A percentile compares a stretch with the other conserved stretches of the same genome.
Conservation (phyloP, 2,329 filamentous ascomycete genomes). For the Penicillium digitatum region DNA sequence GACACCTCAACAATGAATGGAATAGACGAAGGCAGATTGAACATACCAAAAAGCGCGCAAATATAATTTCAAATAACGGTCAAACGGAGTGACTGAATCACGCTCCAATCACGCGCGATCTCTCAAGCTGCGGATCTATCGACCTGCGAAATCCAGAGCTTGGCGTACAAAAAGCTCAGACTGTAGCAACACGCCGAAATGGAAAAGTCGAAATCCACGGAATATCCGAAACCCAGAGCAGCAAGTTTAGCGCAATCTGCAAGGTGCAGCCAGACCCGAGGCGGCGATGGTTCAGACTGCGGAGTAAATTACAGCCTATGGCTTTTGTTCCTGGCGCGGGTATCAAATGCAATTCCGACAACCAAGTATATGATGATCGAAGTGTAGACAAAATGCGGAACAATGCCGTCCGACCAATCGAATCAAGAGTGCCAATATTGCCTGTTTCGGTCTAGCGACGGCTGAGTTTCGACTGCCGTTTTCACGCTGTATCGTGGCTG, state of each 20-base stretch:
- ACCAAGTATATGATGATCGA: not conserved
- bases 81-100: conserved; percentile 28
- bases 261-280: not conserved
- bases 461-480: not conserved
- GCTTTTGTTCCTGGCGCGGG: not conserved
- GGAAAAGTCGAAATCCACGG: not conserved
- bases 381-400: not conserved
- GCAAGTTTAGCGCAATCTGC: not conserved
- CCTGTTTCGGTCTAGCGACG: conserved; percentile 3
- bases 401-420: conserved; percentile 12
- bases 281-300: not conserved
- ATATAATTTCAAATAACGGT: conserved; percentile 21
- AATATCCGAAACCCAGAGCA: not conserved
- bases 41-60: conserved; percentile 34
- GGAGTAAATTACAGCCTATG: not conserved
- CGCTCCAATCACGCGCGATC: conserved; percentile 29
- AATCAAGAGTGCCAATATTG: conserved; percentile 5
- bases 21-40: conserved; percentile 11
- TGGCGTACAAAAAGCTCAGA: not conserved
- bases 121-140: conserved; percentile 3
- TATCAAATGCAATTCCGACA: not conserved
- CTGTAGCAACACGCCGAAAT: not conserved
- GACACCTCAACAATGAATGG: not conserved
- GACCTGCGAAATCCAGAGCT: not conserved
- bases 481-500: not conserved